Evolutionary conservation across 208 protist species (phyloP).

Genomic region (Leishmania aethiopica): DNA sequence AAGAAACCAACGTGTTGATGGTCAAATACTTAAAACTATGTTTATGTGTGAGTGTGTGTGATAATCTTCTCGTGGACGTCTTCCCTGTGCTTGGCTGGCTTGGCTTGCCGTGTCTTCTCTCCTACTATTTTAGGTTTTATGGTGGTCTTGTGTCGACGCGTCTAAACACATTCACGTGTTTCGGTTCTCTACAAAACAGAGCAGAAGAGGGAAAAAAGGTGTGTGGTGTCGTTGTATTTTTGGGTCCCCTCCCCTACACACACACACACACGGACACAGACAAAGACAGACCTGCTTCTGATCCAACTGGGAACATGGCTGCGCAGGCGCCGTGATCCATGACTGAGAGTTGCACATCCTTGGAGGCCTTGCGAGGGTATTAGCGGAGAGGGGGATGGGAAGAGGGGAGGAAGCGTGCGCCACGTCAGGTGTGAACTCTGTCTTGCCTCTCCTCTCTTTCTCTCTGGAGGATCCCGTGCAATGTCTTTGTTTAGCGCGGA

Average conservation of each 20-base stretch:
- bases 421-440: background rate
- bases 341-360: background rate
- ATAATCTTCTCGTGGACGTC: background rate
- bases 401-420: background rate
- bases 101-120: background rate
- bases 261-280: background rate
- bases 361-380: background rate
- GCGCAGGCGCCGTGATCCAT: background rate
- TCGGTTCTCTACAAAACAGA: background rate
- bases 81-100: background rate
- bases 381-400: background rate
- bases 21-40: background rate
- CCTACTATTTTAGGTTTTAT: background rate
- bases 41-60: background rate
- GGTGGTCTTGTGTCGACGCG: background rate
- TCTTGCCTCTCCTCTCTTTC: constrained; percentile 16
- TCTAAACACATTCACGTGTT: background rate
- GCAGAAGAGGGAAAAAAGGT: background rate
- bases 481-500: background rate
- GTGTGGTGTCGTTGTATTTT: background rate
- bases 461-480: background rate
- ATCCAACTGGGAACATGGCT: background rate
- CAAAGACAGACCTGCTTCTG: background rate
- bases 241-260: background rate
- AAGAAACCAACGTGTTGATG: background rate